Evolutionary conservation across 2,329 filamentous ascomycete genomes (phyloP).

Genomic region (Paraphaeosphaeria minitans): DNA sequence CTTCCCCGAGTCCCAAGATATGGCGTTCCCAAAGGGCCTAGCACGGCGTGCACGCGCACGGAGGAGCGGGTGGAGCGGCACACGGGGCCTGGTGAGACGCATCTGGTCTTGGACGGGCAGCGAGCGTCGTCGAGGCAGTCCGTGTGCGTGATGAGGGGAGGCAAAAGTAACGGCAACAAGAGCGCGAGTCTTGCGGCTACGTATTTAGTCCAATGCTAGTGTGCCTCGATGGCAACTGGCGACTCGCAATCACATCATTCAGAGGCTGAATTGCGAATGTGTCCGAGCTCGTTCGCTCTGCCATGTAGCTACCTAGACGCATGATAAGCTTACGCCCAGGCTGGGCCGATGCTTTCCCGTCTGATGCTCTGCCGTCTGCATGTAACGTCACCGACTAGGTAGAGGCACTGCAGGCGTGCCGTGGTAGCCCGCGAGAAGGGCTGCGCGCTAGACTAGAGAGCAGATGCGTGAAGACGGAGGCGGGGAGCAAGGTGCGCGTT

Average conservation of each 20-base stretch:
- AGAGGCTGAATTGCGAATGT: not conserved
- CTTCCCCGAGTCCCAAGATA: not conserved
- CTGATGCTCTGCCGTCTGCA: not conserved
- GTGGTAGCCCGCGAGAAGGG: not conserved
- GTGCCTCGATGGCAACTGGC: not conserved
- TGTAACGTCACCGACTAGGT: constrained; percentile 1
- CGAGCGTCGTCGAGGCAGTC: not conserved
- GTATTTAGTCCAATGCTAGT: too few relatives aligned
- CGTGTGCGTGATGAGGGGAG: not conserved
- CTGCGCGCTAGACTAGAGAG: not conserved
- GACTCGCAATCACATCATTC: constrained; percentile 3
- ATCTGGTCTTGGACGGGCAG: not conserved
- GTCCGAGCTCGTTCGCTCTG: constrained; percentile 5
- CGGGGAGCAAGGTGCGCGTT: not conserved
- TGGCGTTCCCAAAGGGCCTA: not conserved
- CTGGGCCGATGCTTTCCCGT: constrained; percentile 4
- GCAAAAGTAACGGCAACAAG: not conserved
- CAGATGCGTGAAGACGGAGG: not conserved
- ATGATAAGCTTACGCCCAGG: constrained; percentile 9
- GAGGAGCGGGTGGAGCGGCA: not conserved
- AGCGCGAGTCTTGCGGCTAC: not conserved
- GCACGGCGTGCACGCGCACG: not conserved
- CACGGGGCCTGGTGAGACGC: not conserved
- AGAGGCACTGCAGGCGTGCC: not conserved
- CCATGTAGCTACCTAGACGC: too few relatives aligned